A percentile compares a stretch with the other conserved stretches of the same genome.
phyloP scores from a whole-genome alignment of 805 yeast genomes.

The Pichia exigua region DNA sequence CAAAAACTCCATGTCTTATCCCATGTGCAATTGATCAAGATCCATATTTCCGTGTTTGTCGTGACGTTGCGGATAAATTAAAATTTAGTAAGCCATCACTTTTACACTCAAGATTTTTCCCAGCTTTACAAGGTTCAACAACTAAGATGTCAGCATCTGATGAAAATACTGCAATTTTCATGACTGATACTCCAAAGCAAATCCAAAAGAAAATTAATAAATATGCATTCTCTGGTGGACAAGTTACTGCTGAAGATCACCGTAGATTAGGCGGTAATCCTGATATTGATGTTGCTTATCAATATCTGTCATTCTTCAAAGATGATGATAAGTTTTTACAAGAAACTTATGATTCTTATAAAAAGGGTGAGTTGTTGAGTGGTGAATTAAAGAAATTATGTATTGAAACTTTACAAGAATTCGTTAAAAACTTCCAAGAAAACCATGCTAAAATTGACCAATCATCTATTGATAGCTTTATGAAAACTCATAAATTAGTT shows the following conservation, averaged over 20 bases:
- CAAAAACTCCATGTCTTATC: constrained; percentile 90
- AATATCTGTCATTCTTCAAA: constrained; percentile 81
- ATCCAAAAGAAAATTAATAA: constrained; percentile 92
- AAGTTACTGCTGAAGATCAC: constrained; percentile 82
- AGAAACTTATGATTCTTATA: constrained; percentile 55
- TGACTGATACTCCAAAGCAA: constrained; percentile 91
- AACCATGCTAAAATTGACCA: constrained; percentile 62
- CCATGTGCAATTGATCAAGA: constrained; percentile 99
- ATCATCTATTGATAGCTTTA: constrained; percentile 54
- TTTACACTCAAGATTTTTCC: constrained; percentile 93
- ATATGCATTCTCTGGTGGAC: constrained; percentile 94
- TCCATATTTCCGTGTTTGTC: constrained; percentile 93
- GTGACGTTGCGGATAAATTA: constrained; percentile 94
- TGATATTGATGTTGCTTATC: constrained; percentile 91
- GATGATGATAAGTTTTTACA: constrained; percentile 80
- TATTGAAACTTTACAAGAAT: constrained; percentile 69
- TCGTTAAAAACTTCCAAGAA: constrained; percentile 76
- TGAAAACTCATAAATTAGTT: constrained; percentile 76
- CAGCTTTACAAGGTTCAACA: constrained; percentile 93
- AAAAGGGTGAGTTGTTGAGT: constrained; percentile 72
- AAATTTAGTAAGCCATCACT: constrained; percentile 86
- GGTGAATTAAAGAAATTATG: constrained; percentile 92
- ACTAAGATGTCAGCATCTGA: constrained; percentile 97
- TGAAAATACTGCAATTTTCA: constrained; percentile 82
- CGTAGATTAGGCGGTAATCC: constrained; percentile 87